A percentile compares a stretch with the other conserved stretches of the same genome.
Evolutionary conservation across 2,329 filamentous ascomycete species (phyloP).

Genomic region (Harringtonia aguacate): DNA sequence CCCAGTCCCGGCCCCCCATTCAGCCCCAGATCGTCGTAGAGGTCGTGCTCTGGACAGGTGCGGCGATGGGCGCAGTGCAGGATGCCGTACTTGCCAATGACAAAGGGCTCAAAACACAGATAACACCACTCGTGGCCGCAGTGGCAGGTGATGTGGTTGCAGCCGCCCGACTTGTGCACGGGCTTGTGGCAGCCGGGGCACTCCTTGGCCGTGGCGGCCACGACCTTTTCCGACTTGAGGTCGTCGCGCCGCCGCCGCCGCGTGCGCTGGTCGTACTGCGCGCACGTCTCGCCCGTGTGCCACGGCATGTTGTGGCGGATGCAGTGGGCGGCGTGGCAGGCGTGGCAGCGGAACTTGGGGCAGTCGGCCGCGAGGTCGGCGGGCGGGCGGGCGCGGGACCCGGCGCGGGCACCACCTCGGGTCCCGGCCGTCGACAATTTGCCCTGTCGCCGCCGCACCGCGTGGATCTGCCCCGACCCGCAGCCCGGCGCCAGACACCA

Average conservation of each 20-base stretch:
- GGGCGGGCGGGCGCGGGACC: no score
- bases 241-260: conserved; percentile 18
- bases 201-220: conserved; percentile 21
- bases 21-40: conserved; percentile 11
- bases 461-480: conserved; percentile 24
- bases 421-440: no score
- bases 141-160: conserved; percentile 29
- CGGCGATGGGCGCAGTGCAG: conserved; percentile 21
- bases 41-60: conserved; percentile 18
- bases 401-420: no score
- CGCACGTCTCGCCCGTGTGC: conserved; percentile 26
- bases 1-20: background rate
- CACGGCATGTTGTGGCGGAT: conserved; percentile 24
- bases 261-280: conserved; percentile 23
- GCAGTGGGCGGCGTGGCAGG: conserved; percentile 21
- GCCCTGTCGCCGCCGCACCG: no score
- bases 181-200: conserved; percentile 25
- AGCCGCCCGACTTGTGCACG: conserved; percentile 25
- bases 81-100: conserved; percentile 15
- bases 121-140: conserved; percentile 31
- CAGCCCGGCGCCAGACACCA: conserved; percentile 27
- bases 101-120: conserved; percentile 21
- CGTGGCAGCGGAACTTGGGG: conserved; percentile 20
- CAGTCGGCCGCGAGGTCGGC: conserved; percentile 12
- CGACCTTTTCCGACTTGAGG: conserved; percentile 21